Conservation (phyloP, 805 yeast species). For the Metschnikowia continentalis region DNA sequence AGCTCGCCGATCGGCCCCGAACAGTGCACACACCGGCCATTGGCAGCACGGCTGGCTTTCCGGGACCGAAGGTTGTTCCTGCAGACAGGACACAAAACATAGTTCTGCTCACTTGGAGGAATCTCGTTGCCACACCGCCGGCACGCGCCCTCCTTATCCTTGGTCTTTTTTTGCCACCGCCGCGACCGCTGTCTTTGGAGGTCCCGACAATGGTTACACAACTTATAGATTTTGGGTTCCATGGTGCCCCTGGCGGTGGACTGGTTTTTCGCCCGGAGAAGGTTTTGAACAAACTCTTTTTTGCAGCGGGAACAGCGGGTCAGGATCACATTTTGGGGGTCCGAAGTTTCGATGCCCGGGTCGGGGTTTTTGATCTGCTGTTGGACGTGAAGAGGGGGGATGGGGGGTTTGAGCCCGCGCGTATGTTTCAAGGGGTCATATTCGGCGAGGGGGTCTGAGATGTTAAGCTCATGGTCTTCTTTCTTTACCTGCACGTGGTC, state of each 20-base stretch:
- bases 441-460: slow-evolving; percentile 3
- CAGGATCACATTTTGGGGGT: slow-evolving; percentile 10
- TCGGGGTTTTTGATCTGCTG: slow-evolving; percentile 30
- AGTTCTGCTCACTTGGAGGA: slow-evolving; percentile 47
- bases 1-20: slow-evolving; percentile 50
- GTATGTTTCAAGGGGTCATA: slow-evolving; percentile 1
- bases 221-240: slow-evolving; percentile 44
- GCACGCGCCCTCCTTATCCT: slow-evolving; percentile 58
- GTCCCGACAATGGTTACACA: slow-evolving; percentile 63
- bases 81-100: slow-evolving; percentile 59
- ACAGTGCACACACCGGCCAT: slow-evolving; percentile 67
- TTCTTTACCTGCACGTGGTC: slow-evolving; percentile 10
- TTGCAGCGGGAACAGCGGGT: slow-evolving; percentile 54
- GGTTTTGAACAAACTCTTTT: slow-evolving; percentile 49
- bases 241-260: slow-evolving; percentile 28
- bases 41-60: slow-evolving; percentile 56
- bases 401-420: slow-evolving; percentile 25
- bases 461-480: not conserved
- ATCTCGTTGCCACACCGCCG: slow-evolving; percentile 58
- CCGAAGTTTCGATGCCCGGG: slow-evolving; percentile 6
- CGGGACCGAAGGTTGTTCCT: slow-evolving; percentile 50
- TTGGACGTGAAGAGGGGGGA: slow-evolving; percentile 43
- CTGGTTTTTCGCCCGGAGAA: slow-evolving; percentile 28
- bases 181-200: slow-evolving; percentile 59
- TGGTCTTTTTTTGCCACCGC: slow-evolving; percentile 62